Base-by-base conservation (phyloP, 2,329 filamentous ascomycete genomes). In the Tolypocladium ovalisporum region DNA sequence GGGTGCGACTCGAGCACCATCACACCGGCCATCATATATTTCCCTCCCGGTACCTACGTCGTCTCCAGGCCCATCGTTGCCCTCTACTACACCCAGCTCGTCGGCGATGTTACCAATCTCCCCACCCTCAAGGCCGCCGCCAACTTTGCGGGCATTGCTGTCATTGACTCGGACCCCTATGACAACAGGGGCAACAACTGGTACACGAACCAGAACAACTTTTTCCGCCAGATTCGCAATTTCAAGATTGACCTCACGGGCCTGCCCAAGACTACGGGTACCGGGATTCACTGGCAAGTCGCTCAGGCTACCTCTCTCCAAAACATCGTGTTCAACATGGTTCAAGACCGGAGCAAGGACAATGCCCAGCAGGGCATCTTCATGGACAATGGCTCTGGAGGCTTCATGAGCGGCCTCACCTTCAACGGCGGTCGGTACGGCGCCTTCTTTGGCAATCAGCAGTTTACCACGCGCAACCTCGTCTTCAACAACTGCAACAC, bases 31-130 rank as follows among this genome's bases (percentile, higher is more conserved):
- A 76, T 97, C 17, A 84, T 97, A 56, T 97, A 96, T 77, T 96
- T 97, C 77, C 92, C 91, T 42, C 79, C 89, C 13, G 92, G 93
- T 62, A 95, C 85, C 57, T 97, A 97, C 68, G 67, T 88, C 22
- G 86, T 97, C 64, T 90, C 85, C 68, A 81, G 78, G 66, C 89
- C 93, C 27, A 83, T 97, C 63, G 74, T 91, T 55, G 87, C 91
- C 70, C 87, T 87, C 72, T 97, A 97, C 79, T 96, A 96, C 77
- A 96, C 92, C 12, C 91, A 97, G 71, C 83, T 97, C 60, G 79
- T 97, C 39, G 93, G 93, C 58, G 91, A 97, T 75, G 85, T 87
- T 54, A 68, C 82, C 65, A 77, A 81, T 61, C 72, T 86, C 17
- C 91, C 93, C 0, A 86, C 86, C 0, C 78, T 97, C 71, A 90